Evolutionary conservation across 2,329 filamentous ascomycete genomes (phyloP).

Genomic region (Verticillium longisporum): DNA sequence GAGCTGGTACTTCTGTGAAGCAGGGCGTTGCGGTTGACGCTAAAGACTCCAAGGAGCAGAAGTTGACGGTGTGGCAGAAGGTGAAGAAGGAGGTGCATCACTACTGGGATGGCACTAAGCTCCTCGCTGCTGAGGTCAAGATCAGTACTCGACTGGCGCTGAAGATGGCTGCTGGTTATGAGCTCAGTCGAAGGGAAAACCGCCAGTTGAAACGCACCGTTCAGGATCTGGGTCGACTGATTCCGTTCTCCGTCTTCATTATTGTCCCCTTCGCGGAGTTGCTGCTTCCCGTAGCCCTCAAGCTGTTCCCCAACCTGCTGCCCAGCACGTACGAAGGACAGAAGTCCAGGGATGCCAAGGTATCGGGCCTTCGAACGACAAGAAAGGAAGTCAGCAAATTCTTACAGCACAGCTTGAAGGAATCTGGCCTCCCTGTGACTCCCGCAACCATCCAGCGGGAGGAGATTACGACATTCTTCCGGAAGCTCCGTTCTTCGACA

Average conservation of each 20-base stretch:
- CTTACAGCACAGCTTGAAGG: conserved; percentile 78
- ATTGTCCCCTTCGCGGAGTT: conserved; percentile 95
- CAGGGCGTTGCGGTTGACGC: conserved; percentile 54
- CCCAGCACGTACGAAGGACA: conserved; percentile 95
- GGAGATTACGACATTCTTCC: conserved; percentile 95
- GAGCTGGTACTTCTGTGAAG: conserved; percentile 46
- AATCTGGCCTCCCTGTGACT: conserved; percentile 88
- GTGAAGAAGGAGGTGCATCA: conserved; percentile 90
- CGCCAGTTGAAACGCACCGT: conserved; percentile 90
- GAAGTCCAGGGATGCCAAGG: conserved; percentile 85
- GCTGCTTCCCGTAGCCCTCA: conserved; percentile 82
- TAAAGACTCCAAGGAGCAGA: conserved; percentile 58
- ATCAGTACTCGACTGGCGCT: conserved; percentile 87
- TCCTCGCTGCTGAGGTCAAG: conserved; percentile 83
- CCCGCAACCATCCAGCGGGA: conserved; percentile 80
- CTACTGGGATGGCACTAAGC: conserved; percentile 98
- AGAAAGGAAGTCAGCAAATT: conserved; percentile 92
- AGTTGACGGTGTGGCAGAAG: conserved; percentile 82
- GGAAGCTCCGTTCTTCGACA: conserved; percentile 86
- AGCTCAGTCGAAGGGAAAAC: conserved; percentile 88
- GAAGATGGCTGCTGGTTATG: conserved; percentile 98
- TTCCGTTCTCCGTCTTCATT: conserved; percentile 95
- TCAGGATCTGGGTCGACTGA: conserved; percentile 83
- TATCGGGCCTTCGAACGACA: conserved; percentile 70
- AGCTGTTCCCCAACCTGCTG: conserved; percentile 93